Conservation (phyloP, 371 early-diverging fungal species). For the Mortierella sp. region DNA sequence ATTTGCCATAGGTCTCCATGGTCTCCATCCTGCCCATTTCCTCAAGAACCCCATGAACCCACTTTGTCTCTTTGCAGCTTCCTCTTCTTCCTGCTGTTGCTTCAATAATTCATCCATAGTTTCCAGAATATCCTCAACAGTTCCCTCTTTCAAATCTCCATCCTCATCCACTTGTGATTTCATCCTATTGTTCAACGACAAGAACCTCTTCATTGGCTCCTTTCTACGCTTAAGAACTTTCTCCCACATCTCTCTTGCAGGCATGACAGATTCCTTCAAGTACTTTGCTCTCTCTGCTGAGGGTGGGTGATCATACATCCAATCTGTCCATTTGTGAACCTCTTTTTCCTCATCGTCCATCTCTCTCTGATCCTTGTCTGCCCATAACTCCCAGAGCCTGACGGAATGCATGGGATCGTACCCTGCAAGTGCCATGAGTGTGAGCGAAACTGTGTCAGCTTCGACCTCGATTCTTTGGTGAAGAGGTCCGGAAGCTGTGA, state of each 20-base stretch:
- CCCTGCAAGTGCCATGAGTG: slow-evolving; percentile 68
- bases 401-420: slow-evolving; percentile 65
- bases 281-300: slow-evolving; percentile 49
- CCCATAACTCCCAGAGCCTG: slow-evolving; percentile 63
- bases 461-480: slow-evolving; percentile 55
- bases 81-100: slow-evolving; percentile 42
- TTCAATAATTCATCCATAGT: slow-evolving; percentile 45
- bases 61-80: slow-evolving; percentile 10
- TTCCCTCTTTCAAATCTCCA: slow-evolving; percentile 45
- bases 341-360: slow-evolving; percentile 36
- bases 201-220: slow-evolving; percentile 31
- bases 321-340: slow-evolving; percentile 53
- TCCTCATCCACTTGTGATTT: slow-evolving; percentile 39
- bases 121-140: slow-evolving; percentile 45
- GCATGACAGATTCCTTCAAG: slow-evolving; percentile 51
- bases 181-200: slow-evolving; percentile 29
- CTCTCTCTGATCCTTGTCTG: slow-evolving; percentile 54
- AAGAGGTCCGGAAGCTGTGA: slow-evolving; percentile 29
- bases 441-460: slow-evolving; percentile 69
- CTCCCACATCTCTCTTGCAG: slow-evolving; percentile 53
- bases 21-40: slow-evolving; percentile 13
- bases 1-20: no score
- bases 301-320: slow-evolving; percentile 57
- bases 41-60: slow-evolving; percentile 29
- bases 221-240: slow-evolving; percentile 37